Percentiles rank a stretch among this genome's conserved stretches.
Evolutionary conservation across 2,329 filamentous ascomycete species (phyloP).

Genomic region (Fusarium chlamydosporum): DNA sequence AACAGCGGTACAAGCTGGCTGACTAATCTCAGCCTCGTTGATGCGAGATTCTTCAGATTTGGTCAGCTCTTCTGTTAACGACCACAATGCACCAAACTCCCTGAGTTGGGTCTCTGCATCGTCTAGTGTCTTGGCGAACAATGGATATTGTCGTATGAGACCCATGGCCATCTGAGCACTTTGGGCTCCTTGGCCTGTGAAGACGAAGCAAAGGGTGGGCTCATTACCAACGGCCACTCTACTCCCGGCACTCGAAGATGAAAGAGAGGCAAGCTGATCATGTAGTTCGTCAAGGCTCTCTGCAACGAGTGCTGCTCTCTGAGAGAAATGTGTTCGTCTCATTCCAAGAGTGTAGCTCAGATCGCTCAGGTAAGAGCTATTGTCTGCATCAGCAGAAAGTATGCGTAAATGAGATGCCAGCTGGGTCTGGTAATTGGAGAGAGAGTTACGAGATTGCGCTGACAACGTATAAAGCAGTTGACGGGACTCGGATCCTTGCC

Average conservation of each 20-base stretch:
- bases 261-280: background rate
- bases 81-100: background rate
- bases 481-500: background rate
- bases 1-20: background rate
- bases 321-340: background rate
- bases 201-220: background rate
- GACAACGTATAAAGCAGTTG: background rate
- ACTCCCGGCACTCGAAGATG: no score
- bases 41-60: background rate
- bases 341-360: constrained; percentile 1
- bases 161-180: background rate
- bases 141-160: background rate
- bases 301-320: background rate
- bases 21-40: constrained; percentile 4
- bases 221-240: background rate
- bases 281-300: background rate
- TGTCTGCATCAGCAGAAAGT: background rate
- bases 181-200: constrained; percentile 6
- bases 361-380: background rate
- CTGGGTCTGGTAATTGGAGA: background rate
- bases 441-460: background rate
- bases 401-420: background rate
- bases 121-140: background rate
- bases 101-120: background rate
- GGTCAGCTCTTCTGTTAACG: background rate